Evolutionary conservation across 495 filamentous ascomycete species (phyloP).

Genomic region (Penicillium tannophilum): DNA sequence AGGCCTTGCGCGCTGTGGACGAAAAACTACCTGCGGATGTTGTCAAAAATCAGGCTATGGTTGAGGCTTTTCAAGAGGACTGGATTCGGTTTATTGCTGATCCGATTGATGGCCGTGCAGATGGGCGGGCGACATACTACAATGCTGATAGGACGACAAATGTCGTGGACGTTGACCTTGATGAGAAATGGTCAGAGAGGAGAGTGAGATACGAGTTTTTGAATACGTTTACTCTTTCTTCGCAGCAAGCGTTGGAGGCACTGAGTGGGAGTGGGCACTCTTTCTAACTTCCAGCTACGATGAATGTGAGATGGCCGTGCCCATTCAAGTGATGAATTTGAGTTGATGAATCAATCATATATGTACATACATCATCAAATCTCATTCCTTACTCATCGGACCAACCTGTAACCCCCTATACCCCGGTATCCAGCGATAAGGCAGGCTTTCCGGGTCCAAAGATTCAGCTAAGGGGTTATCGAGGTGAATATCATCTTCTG

Average conservation of each 20-base stretch:
- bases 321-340: no score
- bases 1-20: not conserved
- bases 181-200: not conserved
- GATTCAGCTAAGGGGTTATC: not conserved
- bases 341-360: not conserved
- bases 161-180: not conserved
- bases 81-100: constrained; percentile 5
- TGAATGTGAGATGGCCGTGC: not conserved
- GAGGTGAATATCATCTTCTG: not conserved
- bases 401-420: constrained; percentile 4
- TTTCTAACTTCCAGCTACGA: not conserved
- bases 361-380: not conserved
- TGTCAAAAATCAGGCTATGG: not conserved
- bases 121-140: not conserved
- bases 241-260: not conserved
- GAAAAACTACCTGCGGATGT: not conserved
- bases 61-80: not conserved
- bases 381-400: not conserved
- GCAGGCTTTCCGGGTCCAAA: not conserved
- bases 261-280: not conserved
- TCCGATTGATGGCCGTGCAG: not conserved
- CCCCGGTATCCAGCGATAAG: constrained; percentile 6
- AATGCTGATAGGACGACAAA: constrained; percentile 1
- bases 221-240: not conserved
- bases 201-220: not conserved